These are phyloP conservation scores for Fallopia convolvulus DNA, from an alignment of 148 eudicot genomes.

Conservation along the genomic window DNA sequence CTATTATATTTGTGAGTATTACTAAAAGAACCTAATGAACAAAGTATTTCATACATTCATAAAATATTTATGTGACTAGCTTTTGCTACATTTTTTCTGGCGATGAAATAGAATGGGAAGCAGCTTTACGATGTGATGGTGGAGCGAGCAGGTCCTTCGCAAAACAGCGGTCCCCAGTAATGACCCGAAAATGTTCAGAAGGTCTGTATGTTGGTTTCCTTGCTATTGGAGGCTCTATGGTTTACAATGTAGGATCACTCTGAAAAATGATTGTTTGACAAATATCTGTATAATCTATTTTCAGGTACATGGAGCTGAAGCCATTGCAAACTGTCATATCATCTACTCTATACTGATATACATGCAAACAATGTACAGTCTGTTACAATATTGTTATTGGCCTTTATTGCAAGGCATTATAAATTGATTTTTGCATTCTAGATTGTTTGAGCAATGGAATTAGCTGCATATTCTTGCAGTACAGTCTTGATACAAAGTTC, in stretches of 20 bases:
- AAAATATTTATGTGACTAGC: constrained; percentile 5
- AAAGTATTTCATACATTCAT: neutral
- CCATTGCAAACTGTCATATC: neutral
- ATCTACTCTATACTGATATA: neutral
- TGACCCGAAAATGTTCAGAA: neutral
- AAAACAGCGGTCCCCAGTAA: constrained; percentile 64
- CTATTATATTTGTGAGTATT: constrained; percentile 84
- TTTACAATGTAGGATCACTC: neutral
- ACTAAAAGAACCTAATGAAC: neutral
- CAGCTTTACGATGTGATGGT: constrained; percentile 95
- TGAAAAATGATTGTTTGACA: neutral
- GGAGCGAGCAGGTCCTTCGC: constrained; percentile 84
- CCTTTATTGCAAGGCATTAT: neutral
- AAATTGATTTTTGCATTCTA: neutral
- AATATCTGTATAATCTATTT: neutral
- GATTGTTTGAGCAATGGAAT: neutral
- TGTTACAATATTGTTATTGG: neutral
- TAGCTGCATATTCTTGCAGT: too few relatives aligned
- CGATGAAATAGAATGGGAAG: constrained; percentile 68
- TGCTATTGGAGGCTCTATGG: neutral
- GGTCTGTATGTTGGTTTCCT: neutral
- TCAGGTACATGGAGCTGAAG: neutral
- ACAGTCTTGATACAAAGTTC: too few relatives aligned
- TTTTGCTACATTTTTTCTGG: neutral
- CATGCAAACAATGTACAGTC: neutral